phyloP scores from a whole-genome alignment of 2,329 filamentous ascomycete species.

The Ceratocystis lukuohia region DNA sequence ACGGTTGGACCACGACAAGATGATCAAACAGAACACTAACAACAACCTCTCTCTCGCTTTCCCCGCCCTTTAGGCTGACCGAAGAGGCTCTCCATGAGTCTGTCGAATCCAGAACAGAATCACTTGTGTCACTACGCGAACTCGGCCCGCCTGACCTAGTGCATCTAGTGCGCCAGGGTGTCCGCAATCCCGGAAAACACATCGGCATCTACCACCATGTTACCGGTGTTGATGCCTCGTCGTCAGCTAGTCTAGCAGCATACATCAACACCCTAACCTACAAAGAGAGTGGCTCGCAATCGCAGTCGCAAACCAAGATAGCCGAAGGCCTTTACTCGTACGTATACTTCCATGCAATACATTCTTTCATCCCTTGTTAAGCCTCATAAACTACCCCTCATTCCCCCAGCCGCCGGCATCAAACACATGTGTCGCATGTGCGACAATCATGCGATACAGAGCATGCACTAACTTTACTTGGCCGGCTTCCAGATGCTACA shows the following conservation, averaged over 20 bases:
- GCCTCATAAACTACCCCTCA: no score
- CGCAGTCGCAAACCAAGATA: conserved; percentile 57
- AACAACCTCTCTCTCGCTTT: conserved; percentile 18
- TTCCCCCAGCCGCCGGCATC: no score
- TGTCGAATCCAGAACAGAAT: conserved; percentile 84
- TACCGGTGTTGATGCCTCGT: conserved; percentile 91
- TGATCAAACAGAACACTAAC: background rate
- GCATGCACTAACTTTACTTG: background rate
- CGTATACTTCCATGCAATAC: conserved; percentile 22
- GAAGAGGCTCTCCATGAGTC: conserved; percentile 88
- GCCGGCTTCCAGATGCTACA: conserved; percentile 57
- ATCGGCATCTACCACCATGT: conserved; percentile 95
- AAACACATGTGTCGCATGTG: no score
- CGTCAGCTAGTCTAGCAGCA: conserved; percentile 87
- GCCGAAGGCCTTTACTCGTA: conserved; percentile 91
- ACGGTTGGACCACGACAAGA: background rate
- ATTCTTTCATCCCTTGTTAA: background rate
- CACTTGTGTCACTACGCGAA: conserved; percentile 72
- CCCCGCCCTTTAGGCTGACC: conserved; percentile 52
- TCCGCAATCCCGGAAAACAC: conserved; percentile 47
- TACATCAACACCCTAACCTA: conserved; percentile 98
- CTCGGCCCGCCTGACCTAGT: conserved; percentile 91
- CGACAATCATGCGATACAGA: no score
- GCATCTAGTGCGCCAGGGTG: conserved; percentile 69
- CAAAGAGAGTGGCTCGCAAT: conserved; percentile 55